Base-by-base conservation (phyloP, 306 rosid species). In the Castanospermum australe region DNA sequence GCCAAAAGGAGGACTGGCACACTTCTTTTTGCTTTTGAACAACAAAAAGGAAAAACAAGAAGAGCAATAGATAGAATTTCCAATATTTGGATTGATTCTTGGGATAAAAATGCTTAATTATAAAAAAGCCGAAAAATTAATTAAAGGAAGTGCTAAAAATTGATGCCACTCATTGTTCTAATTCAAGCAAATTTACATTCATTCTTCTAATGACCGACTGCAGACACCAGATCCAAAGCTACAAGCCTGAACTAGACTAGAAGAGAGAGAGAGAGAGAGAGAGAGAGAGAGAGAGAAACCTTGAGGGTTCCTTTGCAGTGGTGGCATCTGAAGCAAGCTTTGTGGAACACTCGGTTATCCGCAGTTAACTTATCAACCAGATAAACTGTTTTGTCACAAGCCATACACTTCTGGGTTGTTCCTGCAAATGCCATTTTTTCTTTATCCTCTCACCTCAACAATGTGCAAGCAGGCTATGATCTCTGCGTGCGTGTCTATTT, bases 361-460 rank as follows among this genome's bases (percentile, higher is more conserved):
- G 99, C 98, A 32, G 99, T 95, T 45, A 95, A 75, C 89, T 93
- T 92, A 75, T 95, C 99, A 51, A 95, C 99, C 22, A 95, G 94
- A 85, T 95, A 95, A 15, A 95, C 99, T 1, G 98, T 95, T 84
- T 93, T 95, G 80, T 87, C 97, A 84, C 99, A 95, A 33, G 99
- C 99, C 99, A 95, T 95, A 80, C 99, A 95, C 59, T 95, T 95
- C 91, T 95, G 99, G 72, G 97, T 95, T 83, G 99, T 95, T 82
- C 99, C 99, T 82, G 98, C 97, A 88, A 95, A 95, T 73, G 99
- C 99, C 99, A 93, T 91, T 4, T 24, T 71, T 77, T 35, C 56
- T 55, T 55, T 64, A 47, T 48, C 69, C 47, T 81, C 75, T 70
- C 41, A 52, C 67, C 82, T 39, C n/a, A 60, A 35, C 72, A 47